Conservation (phyloP, 192 early-diverging fungal genomes). For the Thoreauomyces humboldtii region DNA sequence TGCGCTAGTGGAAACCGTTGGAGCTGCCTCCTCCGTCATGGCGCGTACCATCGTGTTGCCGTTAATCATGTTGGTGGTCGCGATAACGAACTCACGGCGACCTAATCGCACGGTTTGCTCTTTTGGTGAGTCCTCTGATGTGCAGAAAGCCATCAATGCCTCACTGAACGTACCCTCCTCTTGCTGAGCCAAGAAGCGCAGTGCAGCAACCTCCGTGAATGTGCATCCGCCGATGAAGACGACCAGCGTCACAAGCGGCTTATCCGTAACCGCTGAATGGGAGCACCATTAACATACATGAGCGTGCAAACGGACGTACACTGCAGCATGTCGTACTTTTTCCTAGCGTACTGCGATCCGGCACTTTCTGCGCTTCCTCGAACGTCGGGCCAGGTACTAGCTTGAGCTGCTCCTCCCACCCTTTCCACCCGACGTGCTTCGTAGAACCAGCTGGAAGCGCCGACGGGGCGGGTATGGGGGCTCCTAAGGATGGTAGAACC, state of each 20-base stretch:
- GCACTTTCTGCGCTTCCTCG: slow-evolving; percentile 55
- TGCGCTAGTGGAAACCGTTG: neutral
- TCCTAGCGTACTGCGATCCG: slow-evolving; percentile 13
- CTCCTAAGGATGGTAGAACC: slow-evolving; percentile 17
- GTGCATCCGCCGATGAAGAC: slow-evolving; percentile 97
- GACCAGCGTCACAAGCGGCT: slow-evolving; percentile 73
- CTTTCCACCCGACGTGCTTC: slow-evolving; percentile 68
- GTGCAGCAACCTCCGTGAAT: slow-evolving; percentile 85
- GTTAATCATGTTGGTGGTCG: slow-evolving; percentile 88
- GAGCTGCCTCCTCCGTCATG: neutral
- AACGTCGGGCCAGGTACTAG: slow-evolving; percentile 77
- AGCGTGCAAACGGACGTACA: too few species aligned
- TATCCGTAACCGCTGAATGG: slow-evolving; percentile 48
- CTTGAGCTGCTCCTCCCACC: slow-evolving; percentile 80
- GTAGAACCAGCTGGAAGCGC: neutral
- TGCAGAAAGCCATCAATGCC: neutral
- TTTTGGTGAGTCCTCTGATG: neutral
- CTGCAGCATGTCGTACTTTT: too few species aligned
- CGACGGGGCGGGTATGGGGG: neutral
- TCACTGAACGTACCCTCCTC: slow-evolving; percentile 50
- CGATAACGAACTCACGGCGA: slow-evolving; percentile 77
- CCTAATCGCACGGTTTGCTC: slow-evolving; percentile 38
- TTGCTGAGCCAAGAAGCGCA: slow-evolving; percentile 83
- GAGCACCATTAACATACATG: too few species aligned
- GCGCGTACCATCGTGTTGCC: slow-evolving; percentile 54